Conservation (phyloP, 2,329 filamentous ascomycete genomes). For the Colletotrichum theobromicola region DNA sequence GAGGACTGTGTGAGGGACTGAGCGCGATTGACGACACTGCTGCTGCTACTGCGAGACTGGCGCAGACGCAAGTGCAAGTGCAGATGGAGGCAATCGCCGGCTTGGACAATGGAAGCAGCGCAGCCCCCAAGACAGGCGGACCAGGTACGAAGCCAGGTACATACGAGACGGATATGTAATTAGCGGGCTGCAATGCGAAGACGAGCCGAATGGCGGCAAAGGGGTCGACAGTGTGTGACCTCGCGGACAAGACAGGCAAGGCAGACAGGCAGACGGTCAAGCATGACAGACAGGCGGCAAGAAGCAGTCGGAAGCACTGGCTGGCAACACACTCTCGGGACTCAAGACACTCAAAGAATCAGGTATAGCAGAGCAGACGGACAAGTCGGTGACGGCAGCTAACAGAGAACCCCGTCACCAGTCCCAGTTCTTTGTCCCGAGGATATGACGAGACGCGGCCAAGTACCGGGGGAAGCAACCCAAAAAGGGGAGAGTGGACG, state of each 20-base stretch:
- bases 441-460: conserved; percentile 15
- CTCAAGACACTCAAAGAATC: neutral
- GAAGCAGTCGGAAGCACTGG: neutral
- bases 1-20: neutral
- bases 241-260: neutral
- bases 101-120: neutral
- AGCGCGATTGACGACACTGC: neutral
- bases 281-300: neutral
- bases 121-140: neutral
- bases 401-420: neutral
- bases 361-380: neutral
- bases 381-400: neutral
- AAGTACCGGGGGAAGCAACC: conserved; percentile 3
- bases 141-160: neutral
- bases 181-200: neutral
- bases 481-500: conserved; percentile 1
- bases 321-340: neutral
- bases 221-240: neutral
- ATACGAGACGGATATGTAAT: neutral
- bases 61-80: neutral
- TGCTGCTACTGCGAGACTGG: neutral
- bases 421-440: conserved; percentile 12
- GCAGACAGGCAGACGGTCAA: neutral
- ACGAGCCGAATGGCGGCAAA: neutral
- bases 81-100: neutral